Base-by-base conservation (phyloP, 2,329 filamentous ascomycete genomes). In the Aureobasidium leucospermi region DNA sequence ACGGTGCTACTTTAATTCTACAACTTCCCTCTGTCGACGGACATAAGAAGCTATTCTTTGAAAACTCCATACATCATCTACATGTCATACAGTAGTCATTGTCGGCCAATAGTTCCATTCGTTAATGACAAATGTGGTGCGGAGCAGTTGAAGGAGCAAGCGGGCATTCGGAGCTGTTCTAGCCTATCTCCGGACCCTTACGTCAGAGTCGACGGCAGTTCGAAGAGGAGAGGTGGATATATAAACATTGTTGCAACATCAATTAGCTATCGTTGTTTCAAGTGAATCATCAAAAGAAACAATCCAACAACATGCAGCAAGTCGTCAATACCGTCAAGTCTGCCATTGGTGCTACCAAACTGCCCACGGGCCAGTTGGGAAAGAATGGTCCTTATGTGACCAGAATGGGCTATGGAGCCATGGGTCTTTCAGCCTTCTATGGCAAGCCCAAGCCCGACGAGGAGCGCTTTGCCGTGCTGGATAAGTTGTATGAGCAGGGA, bases 391-490 rank as follows among this genome's bases (percentile, higher is more conserved):
- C 79, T 0, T 65, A 75, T 19, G 77, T 85, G 34, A 74, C 77
- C 3, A 73, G 74, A 8, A 65, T 83, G 7, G 81, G 82, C 10
- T 76, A 82, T 34, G 81, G 82, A 15, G 70, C 79, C 23, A 84
- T 84, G 81, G 79, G 80, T 3, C 62, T 79, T 41, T 69, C 67
- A 42, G 68, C 69, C 47, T 78, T 76, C 67, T 81, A 82, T 63
- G 78, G 79, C 52, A 61, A 65, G n/a, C 66, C 71, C 5, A 78
- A 76, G 53, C 73, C 79, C 2, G 79, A 83, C 32, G 68, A 75
- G 23, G 78, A 82, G 61, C 76, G 79, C 2, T 73, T 83, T 60
- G 74, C 74, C 3, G 64, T 84, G 2, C 76, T 84, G 19, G 79
- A 83, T 66, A 74, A 73, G 11, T 76, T 76, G 3, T 78, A 78